Conservation (phyloP, 1,284 basidiomycete genomes). For the Puccinia hordei region DNA sequence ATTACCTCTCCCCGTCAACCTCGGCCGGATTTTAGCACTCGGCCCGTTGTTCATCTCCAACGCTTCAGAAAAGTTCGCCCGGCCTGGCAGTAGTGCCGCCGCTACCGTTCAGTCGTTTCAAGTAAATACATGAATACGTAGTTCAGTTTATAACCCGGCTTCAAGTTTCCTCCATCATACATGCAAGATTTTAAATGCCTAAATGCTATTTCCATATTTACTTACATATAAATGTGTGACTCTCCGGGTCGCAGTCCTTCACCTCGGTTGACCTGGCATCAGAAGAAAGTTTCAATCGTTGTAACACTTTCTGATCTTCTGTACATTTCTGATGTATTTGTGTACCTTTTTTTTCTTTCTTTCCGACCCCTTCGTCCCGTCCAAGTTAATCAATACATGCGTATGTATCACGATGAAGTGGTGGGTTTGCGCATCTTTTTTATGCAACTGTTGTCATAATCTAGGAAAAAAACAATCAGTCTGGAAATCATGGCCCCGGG, state of each 20-base stretch:
- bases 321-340: too few species aligned
- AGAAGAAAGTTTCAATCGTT: background rate
- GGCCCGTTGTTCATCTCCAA: background rate
- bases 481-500: slow-evolving; percentile 6
- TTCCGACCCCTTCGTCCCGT: background rate
- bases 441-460: background rate
- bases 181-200: too few species aligned
- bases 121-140: background rate
- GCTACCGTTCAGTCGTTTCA: too few species aligned
- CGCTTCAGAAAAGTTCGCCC: too few species aligned
- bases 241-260: background rate
- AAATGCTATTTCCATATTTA: too few species aligned
- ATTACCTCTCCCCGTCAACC: background rate
- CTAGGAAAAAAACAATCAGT: background rate
- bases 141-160: background rate
- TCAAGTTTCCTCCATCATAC: too few species aligned
- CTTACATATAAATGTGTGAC: background rate
- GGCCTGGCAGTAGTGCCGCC: too few species aligned
- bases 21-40: background rate
- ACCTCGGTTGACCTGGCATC: background rate
- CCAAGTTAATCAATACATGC: too few species aligned
- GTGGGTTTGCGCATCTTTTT: background rate
- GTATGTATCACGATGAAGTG: slow-evolving; percentile 5
- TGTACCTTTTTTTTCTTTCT: too few species aligned
- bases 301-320: background rate